Evolutionary conservation across 169 alveolate species (phyloP), one percentile per base, ranked within the genome.

Genomic region (Plasmodium cynomolgi): DNA sequence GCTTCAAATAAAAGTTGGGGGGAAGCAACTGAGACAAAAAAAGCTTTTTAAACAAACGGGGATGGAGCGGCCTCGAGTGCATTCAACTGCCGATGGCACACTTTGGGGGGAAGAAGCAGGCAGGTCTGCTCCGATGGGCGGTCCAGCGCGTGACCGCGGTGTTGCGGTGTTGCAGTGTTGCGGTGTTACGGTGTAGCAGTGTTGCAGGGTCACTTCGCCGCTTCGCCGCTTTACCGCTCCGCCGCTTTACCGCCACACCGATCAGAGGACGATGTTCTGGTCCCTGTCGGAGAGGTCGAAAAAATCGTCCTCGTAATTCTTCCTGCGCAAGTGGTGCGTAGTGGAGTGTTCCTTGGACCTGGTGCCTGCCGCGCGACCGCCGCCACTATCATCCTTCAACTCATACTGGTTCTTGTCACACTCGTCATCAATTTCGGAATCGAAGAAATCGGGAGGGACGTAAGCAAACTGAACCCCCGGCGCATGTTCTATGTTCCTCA

Each of bases 401-500:
- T 95, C 97, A 50, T 95, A 94, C 72, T 54, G 84, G 84, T 96
- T 96, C 33, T 83, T 94, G 17, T 85, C 96, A 77, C 95, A 96
- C 82, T 95, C 96, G 39, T 86, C 96, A 68, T 96, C 97, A 39
- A 94, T 96, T 23, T 97, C 98, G 23, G 96, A 94, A 58, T 97
- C 96, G 31, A 97, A 95, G 84, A 97, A 97, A 81, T 97, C 98
- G 6, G 98, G 96, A 1, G 99, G 99, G 20, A 97, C 97, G 93
- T 98, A 98, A 6, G 98, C 98, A 81, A 98, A 97, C 75, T 97
- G 98, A 17, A 98, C 99, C 6, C 98, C 98, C 5, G 99, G 99
- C 5, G 99, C 99, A 73, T 98, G 98, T 96, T 99, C 99, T n/a
- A 99, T 97, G 56, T 96, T 95, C 75, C 98, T 95, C 17, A 99